Percentiles rank a stretch among this genome's conserved stretches.
phyloP scores from a whole-genome alignment of 2,329 filamentous ascomycete species.

The Tolypocladium nubicola region DNA sequence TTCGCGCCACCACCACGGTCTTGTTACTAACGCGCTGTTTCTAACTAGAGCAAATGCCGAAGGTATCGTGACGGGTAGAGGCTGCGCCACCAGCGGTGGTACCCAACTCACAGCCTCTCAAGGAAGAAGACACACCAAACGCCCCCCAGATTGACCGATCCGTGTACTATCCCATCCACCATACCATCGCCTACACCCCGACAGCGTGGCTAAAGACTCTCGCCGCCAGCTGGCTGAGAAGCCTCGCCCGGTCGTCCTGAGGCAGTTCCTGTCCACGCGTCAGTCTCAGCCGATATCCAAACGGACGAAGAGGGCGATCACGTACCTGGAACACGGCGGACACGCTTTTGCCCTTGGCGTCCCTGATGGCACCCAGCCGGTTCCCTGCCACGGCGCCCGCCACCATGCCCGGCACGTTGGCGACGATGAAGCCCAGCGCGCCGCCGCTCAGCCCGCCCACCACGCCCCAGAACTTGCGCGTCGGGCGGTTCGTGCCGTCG shows the following conservation, averaged over 20 bases:
- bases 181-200: slow-evolving; percentile 20
- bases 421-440: slow-evolving; percentile 88
- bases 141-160: neutral
- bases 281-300: neutral
- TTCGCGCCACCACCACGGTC: neutral
- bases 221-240: slow-evolving; percentile 74
- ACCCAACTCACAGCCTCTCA: neutral
- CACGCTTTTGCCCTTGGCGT: slow-evolving; percentile 89
- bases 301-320: neutral
- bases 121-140: neutral
- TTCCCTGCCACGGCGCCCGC: slow-evolving; percentile 91
- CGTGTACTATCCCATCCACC: neutral
- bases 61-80: neutral
- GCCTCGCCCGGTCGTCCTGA: slow-evolving; percentile 65
- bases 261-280: slow-evolving; percentile 55
- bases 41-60: neutral
- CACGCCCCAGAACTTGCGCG: slow-evolving; percentile 74
- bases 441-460: slow-evolving; percentile 80
- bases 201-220: slow-evolving; percentile 79
- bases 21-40: neutral
- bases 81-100: neutral
- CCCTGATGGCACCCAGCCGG: slow-evolving; percentile 76
- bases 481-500: slow-evolving; percentile 45
- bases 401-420: slow-evolving; percentile 78
- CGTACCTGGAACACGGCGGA: slow-evolving; percentile 70